Percentiles rank a stretch among this genome's conserved stretches.
Conservation (phyloP, 2,329 filamentous ascomycete species). For the Emergomyces orientalis region DNA sequence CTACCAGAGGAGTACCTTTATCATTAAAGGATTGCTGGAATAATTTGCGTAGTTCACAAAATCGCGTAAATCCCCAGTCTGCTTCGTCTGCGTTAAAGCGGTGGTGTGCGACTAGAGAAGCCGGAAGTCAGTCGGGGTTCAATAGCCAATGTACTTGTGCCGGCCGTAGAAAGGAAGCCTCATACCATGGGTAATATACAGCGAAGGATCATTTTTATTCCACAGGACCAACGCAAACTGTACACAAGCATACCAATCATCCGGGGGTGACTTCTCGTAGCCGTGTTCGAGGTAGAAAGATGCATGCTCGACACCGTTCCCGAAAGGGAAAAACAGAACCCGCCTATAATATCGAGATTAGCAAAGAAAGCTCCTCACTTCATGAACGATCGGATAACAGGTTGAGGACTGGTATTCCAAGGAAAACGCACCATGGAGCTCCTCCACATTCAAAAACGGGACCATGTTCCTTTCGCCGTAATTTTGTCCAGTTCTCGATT, state of each 20-base stretch:
- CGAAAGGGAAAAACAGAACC: slow-evolving; percentile 87
- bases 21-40: slow-evolving; percentile 71
- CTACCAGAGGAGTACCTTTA: slow-evolving; percentile 46
- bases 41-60: slow-evolving; percentile 77
- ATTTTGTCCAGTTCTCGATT: slow-evolving; percentile 68
- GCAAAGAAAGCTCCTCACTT: slow-evolving; percentile 4
- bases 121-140: background rate
- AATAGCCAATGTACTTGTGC: slow-evolving; percentile 9
- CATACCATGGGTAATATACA: slow-evolving; percentile 64
- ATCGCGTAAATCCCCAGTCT: slow-evolving; percentile 98
- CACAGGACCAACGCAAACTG: slow-evolving; percentile 91
- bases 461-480: slow-evolving; percentile 75
- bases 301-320: slow-evolving; percentile 86
- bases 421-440: slow-evolving; percentile 65
- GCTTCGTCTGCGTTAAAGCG: slow-evolving; percentile 93
- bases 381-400: background rate
- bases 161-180: background rate
- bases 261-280: slow-evolving; percentile 65
- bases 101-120: slow-evolving; percentile 62
- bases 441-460: slow-evolving; percentile 80
- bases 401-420: background rate
- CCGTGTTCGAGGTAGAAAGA: slow-evolving; percentile 97
- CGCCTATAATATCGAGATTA: slow-evolving; percentile 52
- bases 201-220: slow-evolving; percentile 85
- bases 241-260: slow-evolving; percentile 93